These are phyloP conservation scores for Babesia sp. DNA, from an alignment of 169 alveolate species.

Conservation along the genomic window DNA sequence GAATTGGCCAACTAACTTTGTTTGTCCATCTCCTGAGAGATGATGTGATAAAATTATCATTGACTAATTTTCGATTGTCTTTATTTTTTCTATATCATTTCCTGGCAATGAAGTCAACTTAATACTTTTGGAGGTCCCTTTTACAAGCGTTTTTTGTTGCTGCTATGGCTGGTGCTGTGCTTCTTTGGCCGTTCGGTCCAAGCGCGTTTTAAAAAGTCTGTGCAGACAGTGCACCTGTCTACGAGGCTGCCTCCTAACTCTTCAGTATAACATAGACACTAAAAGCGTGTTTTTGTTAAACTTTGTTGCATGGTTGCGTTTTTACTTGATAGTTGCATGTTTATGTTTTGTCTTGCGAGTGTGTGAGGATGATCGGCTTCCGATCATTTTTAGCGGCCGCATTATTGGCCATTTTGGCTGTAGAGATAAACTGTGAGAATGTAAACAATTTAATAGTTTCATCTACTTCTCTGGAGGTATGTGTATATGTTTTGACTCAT, in stretches of 20 bases:
- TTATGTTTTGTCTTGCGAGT: background rate
- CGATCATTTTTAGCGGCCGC: slow-evolving; percentile 7
- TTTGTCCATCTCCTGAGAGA: slow-evolving; percentile 18
- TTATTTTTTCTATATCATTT: no score
- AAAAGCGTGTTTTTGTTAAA: background rate
- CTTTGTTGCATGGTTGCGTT: background rate
- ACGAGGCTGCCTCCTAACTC: background rate
- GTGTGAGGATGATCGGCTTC: slow-evolving; percentile 6
- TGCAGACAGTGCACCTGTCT: slow-evolving; percentile 36
- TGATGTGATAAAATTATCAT: background rate
- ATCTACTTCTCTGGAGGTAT: background rate
- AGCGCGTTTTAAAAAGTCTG: no score
- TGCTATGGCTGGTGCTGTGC: no score
- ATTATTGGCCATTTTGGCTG: background rate
- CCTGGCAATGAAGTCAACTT: no score
- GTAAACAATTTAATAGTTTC: background rate
- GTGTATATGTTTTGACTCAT: background rate
- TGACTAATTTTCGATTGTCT: no score
- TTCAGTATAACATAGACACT: background rate
- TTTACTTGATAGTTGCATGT: background rate
- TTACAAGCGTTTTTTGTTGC: no score
- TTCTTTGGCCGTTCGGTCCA: no score
- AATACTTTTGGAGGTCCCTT: no score
- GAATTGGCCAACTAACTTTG: slow-evolving; percentile 55
- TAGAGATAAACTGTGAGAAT: background rate